Base-by-base conservation (phyloP, 164 flowering plant species). In the Annona squamosa region DNA sequence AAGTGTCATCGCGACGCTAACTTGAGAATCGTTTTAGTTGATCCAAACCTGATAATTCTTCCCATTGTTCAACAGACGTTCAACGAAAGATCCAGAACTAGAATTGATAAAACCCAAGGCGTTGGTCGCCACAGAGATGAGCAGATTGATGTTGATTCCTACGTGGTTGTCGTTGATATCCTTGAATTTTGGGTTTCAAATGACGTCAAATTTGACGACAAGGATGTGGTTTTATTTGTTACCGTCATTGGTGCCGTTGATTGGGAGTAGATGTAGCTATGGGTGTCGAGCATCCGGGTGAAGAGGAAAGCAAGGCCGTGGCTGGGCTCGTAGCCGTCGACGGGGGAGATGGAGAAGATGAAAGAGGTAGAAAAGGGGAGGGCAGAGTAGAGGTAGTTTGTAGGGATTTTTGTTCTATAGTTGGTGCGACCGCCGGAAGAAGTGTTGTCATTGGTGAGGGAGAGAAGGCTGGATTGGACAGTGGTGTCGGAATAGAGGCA, bases 11-110 rank as follows among this genome's bases (percentile, higher is more conserved):
- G 84, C 74, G 18, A 85, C 81, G 68, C 73, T 79, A 7, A 85
- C 37, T 5, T 44, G 48, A 2, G 67, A 68, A 74, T 64, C 63
- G n/a, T 10, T 2, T 71, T 74, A 84, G 63, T 83, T 85, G 67
- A 82, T 78, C 87, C 87, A 85, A 1, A 78, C 85, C 71, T 85
- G 84, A 75, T 82, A 85, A 71, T 85, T 82, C 1, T 37, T 81
- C 2, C 84, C 82, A 48, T 70, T 76, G 62, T 80, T 80, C 44
- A 85, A 72, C 37, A 42, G 48, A 63, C 79, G 48, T 5, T 63
- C 64, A 26, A 26, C 37, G 37, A 26, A 26, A 26, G 37, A 26
- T 26, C 37, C 74, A 42, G 71, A 41, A 19, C 46, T 52, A 63
- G 63, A 65, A 17, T 69, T 74, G 2, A 2, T 43, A 66, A 67